Evolutionary conservation across 441 rosid species (phyloP), one percentile per base, ranked within the genome.

Genomic region (Bruguiera hainesii): DNA sequence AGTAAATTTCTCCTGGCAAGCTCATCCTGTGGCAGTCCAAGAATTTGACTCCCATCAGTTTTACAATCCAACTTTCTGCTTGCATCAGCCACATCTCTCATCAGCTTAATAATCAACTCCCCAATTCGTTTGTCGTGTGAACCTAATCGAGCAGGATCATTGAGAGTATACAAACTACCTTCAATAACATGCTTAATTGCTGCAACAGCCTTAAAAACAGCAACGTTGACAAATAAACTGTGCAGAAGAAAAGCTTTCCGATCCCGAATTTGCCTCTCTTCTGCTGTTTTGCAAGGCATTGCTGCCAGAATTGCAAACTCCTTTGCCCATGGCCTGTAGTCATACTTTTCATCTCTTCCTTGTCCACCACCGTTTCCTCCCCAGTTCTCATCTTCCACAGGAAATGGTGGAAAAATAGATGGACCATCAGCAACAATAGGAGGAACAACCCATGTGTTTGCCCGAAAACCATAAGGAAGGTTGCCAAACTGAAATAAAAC

Each of bases 361-460:
- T 76, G 84, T 50, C 90, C 93, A 49, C 90, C 93, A 10, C 87
- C 88, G 62, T 64, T 85, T 48, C 93, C 89, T 60, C 84, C 93
- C 93, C 93, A 88, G 48, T 66, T 78, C 75, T 78, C 84, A 67
- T 85, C 90, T 73, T 88, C 93, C 66, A 71, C 61, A 8, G 90
- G 89, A 46, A 88, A 78, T 35, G 84, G 70, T 29, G 78, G 77
- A 60, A 88, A 83, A 60, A 64, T 73, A 60, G 79, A 67, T 16
- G 79, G 87, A 66, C 76, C 78, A 52, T 81, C 87, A 37, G 80
- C 77, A 76, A 83, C 76, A 50, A 81, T 60, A 29, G 93, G 84
- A 66, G 87, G 87, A 58, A 85, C 89, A 59, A 88, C 83, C 89
- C 90, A 88, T 58, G 90, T 79, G 78, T 88, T 88, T 75, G 90